phyloP scores from a whole-genome alignment of 2,329 filamentous ascomycete species.

The Hirsutella rhossiliensis region DNA sequence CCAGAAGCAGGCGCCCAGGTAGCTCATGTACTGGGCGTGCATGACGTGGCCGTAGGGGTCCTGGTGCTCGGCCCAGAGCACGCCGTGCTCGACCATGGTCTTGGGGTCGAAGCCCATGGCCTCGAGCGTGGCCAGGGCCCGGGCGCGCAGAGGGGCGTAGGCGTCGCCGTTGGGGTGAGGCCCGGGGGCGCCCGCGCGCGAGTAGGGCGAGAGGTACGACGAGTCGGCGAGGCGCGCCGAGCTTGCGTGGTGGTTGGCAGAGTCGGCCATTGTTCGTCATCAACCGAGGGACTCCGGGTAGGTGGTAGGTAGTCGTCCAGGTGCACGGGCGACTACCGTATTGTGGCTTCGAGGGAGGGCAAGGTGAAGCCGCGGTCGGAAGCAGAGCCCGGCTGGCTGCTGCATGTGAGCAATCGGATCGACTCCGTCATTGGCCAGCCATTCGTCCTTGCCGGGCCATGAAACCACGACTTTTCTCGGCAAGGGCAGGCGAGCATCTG shows the following conservation, averaged over 20 bases:
- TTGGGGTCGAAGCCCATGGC: constrained; percentile 6
- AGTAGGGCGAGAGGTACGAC: constrained; percentile 1
- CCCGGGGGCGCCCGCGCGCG: constrained; percentile 1
- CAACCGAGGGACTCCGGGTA: background rate
- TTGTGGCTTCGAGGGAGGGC: no score
- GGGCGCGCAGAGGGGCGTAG: constrained; percentile 1
- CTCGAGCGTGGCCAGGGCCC: constrained; percentile 5
- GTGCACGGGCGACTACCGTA: no score
- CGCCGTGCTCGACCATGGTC: constrained; percentile 9
- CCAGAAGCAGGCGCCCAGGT: constrained; percentile 9
- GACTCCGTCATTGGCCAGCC: no score
- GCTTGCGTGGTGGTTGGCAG: background rate
- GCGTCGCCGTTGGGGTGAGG: background rate
- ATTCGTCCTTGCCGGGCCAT: no score
- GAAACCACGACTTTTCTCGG: no score
- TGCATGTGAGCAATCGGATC: no score
- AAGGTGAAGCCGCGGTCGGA: no score
- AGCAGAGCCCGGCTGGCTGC: no score
- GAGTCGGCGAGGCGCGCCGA: background rate
- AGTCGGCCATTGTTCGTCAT: background rate
- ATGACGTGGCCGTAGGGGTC: constrained; percentile 14
- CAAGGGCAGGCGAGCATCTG: no score
- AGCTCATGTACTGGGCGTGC: constrained; percentile 12
- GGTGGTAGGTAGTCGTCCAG: no score
- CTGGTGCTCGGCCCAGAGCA: constrained; percentile 13